These are phyloP conservation scores for Mucor saturninus DNA, from an alignment of 371 early-diverging fungal genomes.

Conservation along the genomic window DNA sequence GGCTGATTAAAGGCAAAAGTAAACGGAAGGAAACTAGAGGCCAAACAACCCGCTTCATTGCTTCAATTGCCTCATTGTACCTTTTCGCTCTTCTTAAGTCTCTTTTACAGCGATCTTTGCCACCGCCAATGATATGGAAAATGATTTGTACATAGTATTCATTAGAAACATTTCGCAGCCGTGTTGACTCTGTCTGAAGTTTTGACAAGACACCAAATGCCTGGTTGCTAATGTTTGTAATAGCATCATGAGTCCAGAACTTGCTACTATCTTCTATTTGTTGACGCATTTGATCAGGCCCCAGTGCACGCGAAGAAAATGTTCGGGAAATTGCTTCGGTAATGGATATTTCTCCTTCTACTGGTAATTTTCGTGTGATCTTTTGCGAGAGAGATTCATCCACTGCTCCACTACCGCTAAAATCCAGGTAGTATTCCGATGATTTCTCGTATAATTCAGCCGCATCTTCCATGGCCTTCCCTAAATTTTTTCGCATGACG, in stretches of 20 bases:
- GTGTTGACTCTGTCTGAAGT: slow-evolving; percentile 40
- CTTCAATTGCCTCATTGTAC: slow-evolving; percentile 44
- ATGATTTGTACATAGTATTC: slow-evolving; percentile 34
- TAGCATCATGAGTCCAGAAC: slow-evolving; percentile 57
- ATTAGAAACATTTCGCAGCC: slow-evolving; percentile 39
- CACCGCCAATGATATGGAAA: slow-evolving; percentile 30
- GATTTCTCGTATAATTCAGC: slow-evolving; percentile 40
- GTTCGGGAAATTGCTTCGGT: background rate
- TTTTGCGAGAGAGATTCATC: slow-evolving; percentile 6
- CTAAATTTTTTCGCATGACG: slow-evolving; percentile 41
- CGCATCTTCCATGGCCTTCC: slow-evolving; percentile 40
- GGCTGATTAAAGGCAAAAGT: slow-evolving; percentile 32
- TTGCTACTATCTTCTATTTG: slow-evolving; percentile 10
- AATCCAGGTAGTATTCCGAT: slow-evolving; percentile 35
- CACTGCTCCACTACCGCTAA: slow-evolving; percentile 11
- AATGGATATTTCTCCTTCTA: background rate
- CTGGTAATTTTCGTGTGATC: background rate
- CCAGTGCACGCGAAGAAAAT: slow-evolving; percentile 13
- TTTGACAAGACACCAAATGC: slow-evolving; percentile 31
- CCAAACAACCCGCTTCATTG: slow-evolving; percentile 43
- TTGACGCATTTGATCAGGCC: slow-evolving; percentile 14
- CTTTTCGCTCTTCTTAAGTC: slow-evolving; percentile 35
- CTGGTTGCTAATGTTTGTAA: slow-evolving; percentile 46
- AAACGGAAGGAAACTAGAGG: slow-evolving; percentile 42
- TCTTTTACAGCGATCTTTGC: slow-evolving; percentile 24